phyloP scores from a whole-genome alignment of 208 protist species.

The Crithidia acanthocephali region DNA sequence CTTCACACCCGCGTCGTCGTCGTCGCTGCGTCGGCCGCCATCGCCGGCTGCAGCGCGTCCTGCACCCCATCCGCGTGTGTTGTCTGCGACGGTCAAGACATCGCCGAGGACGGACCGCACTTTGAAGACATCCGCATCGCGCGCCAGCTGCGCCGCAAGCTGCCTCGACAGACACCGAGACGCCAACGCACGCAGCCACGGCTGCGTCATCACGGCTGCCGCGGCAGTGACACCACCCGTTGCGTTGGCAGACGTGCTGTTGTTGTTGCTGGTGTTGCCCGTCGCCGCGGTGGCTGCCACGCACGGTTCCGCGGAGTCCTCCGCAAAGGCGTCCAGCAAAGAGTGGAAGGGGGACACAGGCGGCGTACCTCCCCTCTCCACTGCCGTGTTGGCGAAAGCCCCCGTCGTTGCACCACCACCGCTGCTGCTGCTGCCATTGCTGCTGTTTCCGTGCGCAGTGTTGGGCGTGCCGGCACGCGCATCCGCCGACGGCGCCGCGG shows the following conservation, averaged over 20 bases:
- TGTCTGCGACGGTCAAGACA: neutral
- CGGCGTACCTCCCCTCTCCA: neutral
- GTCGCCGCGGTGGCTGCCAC: neutral
- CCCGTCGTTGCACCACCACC: neutral
- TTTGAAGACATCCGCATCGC: constrained; percentile 12
- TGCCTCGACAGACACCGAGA: neutral
- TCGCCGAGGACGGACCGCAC: neutral
- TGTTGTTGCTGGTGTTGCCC: neutral
- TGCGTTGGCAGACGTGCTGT: too few relatives aligned
- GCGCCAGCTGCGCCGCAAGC: constrained; percentile 14
- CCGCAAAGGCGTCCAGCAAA: constrained; percentile 1
- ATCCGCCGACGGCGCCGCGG: neutral
- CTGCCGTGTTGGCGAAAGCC: too few relatives aligned
- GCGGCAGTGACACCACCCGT: neutral
- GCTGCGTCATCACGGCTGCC: neutral
- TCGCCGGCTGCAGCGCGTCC: neutral
- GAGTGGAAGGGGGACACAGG: neutral
- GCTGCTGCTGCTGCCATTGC: too few relatives aligned
- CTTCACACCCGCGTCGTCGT: neutral
- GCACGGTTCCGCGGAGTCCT: neutral
- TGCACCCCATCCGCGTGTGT: neutral
- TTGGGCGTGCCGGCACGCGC: neutral
- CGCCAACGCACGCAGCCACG: constrained; percentile 2
- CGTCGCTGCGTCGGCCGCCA: neutral
- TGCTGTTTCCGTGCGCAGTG: neutral